These are phyloP conservation scores for Keqinozyma sinolaborantium DNA, from an alignment of 1,139 yeast genomes.

Conservation along the genomic window DNA sequence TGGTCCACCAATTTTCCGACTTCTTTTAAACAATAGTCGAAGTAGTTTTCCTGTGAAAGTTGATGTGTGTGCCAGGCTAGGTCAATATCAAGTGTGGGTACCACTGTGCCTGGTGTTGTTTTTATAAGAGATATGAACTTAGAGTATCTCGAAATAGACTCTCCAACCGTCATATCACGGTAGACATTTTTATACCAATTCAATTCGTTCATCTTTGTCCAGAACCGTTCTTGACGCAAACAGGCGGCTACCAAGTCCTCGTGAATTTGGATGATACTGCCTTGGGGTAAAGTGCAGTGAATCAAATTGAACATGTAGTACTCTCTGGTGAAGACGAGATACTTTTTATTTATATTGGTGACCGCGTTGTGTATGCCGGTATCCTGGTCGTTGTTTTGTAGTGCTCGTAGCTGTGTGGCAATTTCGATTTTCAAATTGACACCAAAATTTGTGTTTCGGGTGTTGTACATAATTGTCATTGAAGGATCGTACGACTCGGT, in stretches of 20 bases:
- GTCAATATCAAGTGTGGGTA: slow-evolving; percentile 39
- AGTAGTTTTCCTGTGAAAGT: slow-evolving; percentile 20
- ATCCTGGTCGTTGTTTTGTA: too few species aligned
- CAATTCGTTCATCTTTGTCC: slow-evolving; percentile 26
- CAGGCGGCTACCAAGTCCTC: slow-evolving; percentile 34
- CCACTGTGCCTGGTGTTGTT: slow-evolving; percentile 12
- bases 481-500: too few species aligned
- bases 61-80: slow-evolving; percentile 41
- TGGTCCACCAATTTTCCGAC: slow-evolving; percentile 12
- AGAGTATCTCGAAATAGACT: slow-evolving; percentile 20
- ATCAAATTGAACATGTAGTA: background rate
- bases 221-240: slow-evolving; percentile 28
- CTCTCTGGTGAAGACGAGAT: background rate
- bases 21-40: slow-evolving; percentile 13
- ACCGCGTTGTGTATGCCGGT: background rate
- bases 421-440: too few species aligned
- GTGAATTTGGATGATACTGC: slow-evolving; percentile 11
- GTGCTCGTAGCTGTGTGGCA: too few species aligned
- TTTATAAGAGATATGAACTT: slow-evolving; percentile 21
- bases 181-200: too few species aligned
- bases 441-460: too few species aligned
- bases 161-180: slow-evolving; percentile 15
- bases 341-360: too few species aligned
- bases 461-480: too few species aligned
- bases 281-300: background rate